These are phyloP conservation scores for Fusarium agapanthi DNA, from an alignment of 2,329 filamentous ascomycete genomes.

Conservation along the genomic window DNA sequence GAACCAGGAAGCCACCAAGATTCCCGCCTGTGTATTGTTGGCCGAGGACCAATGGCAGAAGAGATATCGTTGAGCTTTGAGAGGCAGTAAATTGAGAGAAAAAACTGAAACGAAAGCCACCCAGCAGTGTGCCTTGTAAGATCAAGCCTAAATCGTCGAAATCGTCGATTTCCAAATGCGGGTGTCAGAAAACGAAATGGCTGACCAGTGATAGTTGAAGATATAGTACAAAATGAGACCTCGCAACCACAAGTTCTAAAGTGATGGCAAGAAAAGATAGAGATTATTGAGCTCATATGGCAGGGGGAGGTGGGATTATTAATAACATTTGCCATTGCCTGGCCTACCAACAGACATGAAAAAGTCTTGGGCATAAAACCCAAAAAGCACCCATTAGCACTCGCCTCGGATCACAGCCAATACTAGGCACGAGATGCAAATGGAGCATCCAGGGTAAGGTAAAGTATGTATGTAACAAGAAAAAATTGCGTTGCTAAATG, in stretches of 20 bases:
- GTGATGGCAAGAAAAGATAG: background rate
- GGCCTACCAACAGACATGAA: background rate
- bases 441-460: background rate
- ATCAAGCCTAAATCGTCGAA: background rate
- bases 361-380: slow-evolving; percentile 2
- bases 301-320: slow-evolving; percentile 15
- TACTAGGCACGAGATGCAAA: background rate
- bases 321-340: slow-evolving; percentile 7
- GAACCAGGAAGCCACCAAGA: background rate
- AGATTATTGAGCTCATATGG: background rate
- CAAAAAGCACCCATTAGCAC: background rate
- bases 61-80: background rate
- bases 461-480: background rate
- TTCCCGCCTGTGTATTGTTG: background rate
- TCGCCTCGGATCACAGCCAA: slow-evolving; percentile 13
- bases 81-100: background rate
- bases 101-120: slow-evolving; percentile 1
- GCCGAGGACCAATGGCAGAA: background rate
- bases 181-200: background rate
- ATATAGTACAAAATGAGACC: background rate
- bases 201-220: background rate
- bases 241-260: background rate
- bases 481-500: slow-evolving; percentile 2
- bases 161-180: slow-evolving; percentile 2
- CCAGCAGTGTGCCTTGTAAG: background rate